phyloP scores from a whole-genome alignment of 148 eudicot genomes.

The Fagopyrum homotropicum region DNA sequence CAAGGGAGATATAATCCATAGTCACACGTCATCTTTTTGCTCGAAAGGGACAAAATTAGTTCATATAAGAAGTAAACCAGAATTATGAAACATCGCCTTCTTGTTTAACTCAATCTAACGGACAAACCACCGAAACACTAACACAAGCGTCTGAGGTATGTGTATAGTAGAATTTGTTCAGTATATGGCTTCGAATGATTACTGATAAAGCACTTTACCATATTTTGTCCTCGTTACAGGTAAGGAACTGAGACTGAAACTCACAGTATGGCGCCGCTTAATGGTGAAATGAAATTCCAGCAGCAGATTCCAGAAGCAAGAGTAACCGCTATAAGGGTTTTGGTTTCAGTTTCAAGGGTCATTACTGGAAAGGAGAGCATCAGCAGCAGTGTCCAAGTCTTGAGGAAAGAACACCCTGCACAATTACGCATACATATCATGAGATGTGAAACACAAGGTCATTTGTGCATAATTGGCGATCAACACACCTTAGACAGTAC shows the following conservation, averaged over 20 bases:
- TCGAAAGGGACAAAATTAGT: neutral
- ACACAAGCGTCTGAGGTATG: neutral
- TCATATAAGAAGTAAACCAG: neutral
- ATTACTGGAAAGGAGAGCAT: constrained; percentile 62
- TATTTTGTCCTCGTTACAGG: neutral
- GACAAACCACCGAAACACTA: neutral
- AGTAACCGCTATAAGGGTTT: neutral
- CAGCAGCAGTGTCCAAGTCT: constrained; percentile 88
- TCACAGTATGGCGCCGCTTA: neutral
- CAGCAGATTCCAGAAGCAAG: neutral
- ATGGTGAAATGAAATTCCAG: neutral
- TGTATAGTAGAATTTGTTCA: neutral
- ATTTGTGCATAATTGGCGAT: neutral
- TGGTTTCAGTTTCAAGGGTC: neutral
- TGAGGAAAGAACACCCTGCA: constrained; percentile 94
- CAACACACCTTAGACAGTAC: neutral
- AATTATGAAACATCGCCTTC: neutral
- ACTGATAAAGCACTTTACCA: neutral
- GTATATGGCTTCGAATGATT: neutral
- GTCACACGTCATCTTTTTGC: neutral
- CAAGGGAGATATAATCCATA: neutral
- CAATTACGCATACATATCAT: neutral
- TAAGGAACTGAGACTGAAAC: neutral
- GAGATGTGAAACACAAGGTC: neutral
- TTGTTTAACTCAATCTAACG: neutral